A percentile compares a stretch with the other conserved stretches of the same genome.
These are phyloP conservation scores for Sphaerulina populicola DNA, from an alignment of 2,329 filamentous ascomycete species.

Conservation along the genomic window DNA sequence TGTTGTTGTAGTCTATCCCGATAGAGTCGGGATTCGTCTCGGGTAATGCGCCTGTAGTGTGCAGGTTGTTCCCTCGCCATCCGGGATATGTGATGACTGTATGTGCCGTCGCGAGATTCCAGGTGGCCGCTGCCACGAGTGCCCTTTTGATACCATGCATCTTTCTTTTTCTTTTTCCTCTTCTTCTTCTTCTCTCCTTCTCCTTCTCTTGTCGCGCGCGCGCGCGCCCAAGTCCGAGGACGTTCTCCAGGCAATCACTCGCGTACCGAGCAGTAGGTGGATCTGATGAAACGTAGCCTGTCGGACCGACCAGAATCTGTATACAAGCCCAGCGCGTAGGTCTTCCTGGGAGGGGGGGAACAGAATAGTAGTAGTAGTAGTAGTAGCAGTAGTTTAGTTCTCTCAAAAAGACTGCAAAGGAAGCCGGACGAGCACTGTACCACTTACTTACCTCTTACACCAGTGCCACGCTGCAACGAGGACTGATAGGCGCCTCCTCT, in stretches of 20 bases:
- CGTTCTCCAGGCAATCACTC: too few species aligned
- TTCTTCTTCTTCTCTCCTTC: not conserved
- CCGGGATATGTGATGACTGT: slow-evolving; percentile 80
- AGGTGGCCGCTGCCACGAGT: slow-evolving; percentile 2
- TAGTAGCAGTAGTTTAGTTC: too few species aligned
- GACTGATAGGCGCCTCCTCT: slow-evolving; percentile 6
- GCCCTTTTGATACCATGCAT: slow-evolving; percentile 1
- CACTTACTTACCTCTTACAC: too few species aligned
- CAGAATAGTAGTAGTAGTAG: too few species aligned
- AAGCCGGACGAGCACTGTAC: too few species aligned
- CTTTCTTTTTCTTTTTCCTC: not conserved
- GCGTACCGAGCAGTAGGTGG: not conserved
- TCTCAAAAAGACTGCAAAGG: not conserved
- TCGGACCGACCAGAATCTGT: too few species aligned
- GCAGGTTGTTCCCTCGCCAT: slow-evolving; percentile 78
- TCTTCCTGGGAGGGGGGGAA: too few species aligned
- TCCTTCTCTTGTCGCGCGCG: too few species aligned
- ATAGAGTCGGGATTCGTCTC: slow-evolving; percentile 36
- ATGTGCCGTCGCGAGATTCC: slow-evolving; percentile 45
- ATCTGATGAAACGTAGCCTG: not conserved
- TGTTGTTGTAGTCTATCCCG: slow-evolving; percentile 35
- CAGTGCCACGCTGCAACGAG: too few species aligned
- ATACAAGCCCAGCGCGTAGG: too few species aligned
- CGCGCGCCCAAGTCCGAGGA: too few species aligned
- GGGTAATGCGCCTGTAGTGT: slow-evolving; percentile 56